Conservation (phyloP, 1,139 yeast species). For the Suhomyces bribrorum region DNA sequence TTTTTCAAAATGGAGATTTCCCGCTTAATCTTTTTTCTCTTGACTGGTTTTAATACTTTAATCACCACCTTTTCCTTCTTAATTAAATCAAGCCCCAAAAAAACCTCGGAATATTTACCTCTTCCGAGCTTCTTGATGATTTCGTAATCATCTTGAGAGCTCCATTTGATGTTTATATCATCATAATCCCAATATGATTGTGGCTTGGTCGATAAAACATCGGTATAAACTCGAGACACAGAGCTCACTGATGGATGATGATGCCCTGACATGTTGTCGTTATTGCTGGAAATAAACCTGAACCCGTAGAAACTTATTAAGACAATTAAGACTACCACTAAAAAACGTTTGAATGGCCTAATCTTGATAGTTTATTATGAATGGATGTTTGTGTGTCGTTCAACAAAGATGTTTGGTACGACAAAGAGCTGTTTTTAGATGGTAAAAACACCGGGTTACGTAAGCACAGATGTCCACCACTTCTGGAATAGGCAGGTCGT, state of each 20-base stretch:
- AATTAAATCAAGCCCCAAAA: slow-evolving; percentile 62
- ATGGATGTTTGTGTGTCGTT: too few species aligned
- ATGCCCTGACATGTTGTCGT: slow-evolving; percentile 10
- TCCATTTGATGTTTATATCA: slow-evolving; percentile 47
- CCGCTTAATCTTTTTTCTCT: slow-evolving; percentile 92
- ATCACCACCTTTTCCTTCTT: slow-evolving; percentile 65
- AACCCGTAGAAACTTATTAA: slow-evolving; percentile 12
- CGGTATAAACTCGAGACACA: slow-evolving; percentile 45
- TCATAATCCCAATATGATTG: slow-evolving; percentile 53
- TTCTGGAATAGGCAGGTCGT: too few species aligned
- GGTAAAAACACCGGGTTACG: not conserved
- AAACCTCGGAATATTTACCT: slow-evolving; percentile 52
- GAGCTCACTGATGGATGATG: slow-evolving; percentile 28
- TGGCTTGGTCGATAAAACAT: slow-evolving; percentile 45
- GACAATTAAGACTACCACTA: slow-evolving; percentile 12
- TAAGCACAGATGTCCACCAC: too few species aligned
- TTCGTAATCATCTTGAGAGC: slow-evolving; percentile 49
- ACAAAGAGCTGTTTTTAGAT: too few species aligned
- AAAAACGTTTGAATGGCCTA: slow-evolving; percentile 8
- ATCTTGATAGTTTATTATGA: slow-evolving; percentile 6
- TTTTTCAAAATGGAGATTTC: slow-evolving; percentile 93
- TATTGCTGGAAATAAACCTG: slow-evolving; percentile 1
- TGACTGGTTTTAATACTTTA: slow-evolving; percentile 95
- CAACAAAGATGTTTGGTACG: not conserved
- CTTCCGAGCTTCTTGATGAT: slow-evolving; percentile 48